phyloP scores from a whole-genome alignment of 2,329 filamentous ascomycete genomes.

The Clonostachys byssicola region DNA sequence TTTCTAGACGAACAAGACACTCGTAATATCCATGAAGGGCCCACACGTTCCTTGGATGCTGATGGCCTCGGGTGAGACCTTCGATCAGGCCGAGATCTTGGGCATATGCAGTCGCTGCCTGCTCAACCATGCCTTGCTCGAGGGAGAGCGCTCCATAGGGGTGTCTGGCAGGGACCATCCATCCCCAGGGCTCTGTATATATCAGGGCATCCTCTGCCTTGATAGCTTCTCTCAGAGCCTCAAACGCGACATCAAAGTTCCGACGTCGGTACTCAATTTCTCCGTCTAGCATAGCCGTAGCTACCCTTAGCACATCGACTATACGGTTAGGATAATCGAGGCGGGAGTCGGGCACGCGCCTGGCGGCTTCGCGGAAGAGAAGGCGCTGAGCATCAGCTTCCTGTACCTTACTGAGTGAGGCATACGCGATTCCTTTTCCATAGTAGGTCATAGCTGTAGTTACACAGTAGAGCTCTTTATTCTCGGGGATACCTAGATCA shows the following conservation, averaged over 20 bases:
- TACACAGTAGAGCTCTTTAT: conserved; percentile 55
- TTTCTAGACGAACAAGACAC: conserved; percentile 49
- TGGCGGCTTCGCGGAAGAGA: conserved; percentile 41
- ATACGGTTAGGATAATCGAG: conserved; percentile 23
- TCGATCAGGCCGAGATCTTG: conserved; percentile 53
- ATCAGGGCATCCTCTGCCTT: conserved; percentile 53
- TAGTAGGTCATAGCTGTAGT: conserved; percentile 65
- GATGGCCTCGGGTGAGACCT: conserved; percentile 52
- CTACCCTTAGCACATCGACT: conserved; percentile 51
- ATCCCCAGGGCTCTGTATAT: conserved; percentile 68
- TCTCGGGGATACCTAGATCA: conserved; percentile 43
- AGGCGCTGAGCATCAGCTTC: conserved; percentile 42
- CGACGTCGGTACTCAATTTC: conserved; percentile 64
- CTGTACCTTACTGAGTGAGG: conserved; percentile 45
- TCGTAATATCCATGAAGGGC: conserved; percentile 68
- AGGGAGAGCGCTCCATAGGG: conserved; percentile 61
- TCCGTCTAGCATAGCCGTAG: conserved; percentile 63
- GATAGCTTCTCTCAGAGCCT: conserved; percentile 48
- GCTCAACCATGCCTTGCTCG: conserved; percentile 51
- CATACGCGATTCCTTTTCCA: conserved; percentile 59
- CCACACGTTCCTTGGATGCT: conserved; percentile 70
- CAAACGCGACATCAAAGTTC: conserved; percentile 51
- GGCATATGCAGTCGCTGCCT: conserved; percentile 48
- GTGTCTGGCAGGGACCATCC: conserved; percentile 68
- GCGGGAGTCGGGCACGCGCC: conserved; percentile 47